Base-by-base conservation (phyloP, 2,329 filamentous ascomycete genomes). In the Fusarium mexicanum region DNA sequence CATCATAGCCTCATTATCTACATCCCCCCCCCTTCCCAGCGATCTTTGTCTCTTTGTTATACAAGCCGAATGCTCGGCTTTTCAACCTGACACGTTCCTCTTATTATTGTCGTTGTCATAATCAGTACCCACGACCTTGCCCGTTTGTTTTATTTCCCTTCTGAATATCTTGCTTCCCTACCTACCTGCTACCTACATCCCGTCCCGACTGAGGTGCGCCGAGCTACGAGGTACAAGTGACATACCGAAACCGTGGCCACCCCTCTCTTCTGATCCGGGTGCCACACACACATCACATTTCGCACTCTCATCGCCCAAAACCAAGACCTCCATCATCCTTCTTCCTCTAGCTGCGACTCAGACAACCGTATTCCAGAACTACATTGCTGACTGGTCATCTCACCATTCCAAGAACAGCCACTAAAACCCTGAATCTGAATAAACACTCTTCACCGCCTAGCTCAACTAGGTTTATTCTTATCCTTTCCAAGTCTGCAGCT, bases 361-460 rank as follows among this genome's bases (percentile, higher is more conserved):
- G 64, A 70, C 72, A 71, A 62, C 55, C 64, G 54, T 71, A 70
- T 67, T 64, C 55, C 64, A 69, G 67, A 68, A 68, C 72, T 62
- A 70, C 50, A 58, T 73, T 76, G 73, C 76, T 78, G 76, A 78
- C 76, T 77, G 75, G 75, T 73, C 67, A 71, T 63, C 64, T 74
- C 76, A 72, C 71, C 73, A 75, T 78, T 78, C 76, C 73, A 77
- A 78, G 74, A 78, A 77, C 74, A 78, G 76, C 71, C 75, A 74
- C 61, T 75, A 68, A 64, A 73, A 68, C 66, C 68, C 43, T 77
- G 61, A 74, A 76, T 69, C 51, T 74, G 64, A 72, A 76, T 65
- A 65, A 57, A 69, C 57, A 55, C 63, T 73, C 62, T 61, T 75
- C 74, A 78, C 76, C 71, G 76, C 76, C 72, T 72, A 60, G 63